Base-by-base conservation (phyloP, 2,329 filamentous ascomycete genomes). In the Alternaria ventricosa region DNA sequence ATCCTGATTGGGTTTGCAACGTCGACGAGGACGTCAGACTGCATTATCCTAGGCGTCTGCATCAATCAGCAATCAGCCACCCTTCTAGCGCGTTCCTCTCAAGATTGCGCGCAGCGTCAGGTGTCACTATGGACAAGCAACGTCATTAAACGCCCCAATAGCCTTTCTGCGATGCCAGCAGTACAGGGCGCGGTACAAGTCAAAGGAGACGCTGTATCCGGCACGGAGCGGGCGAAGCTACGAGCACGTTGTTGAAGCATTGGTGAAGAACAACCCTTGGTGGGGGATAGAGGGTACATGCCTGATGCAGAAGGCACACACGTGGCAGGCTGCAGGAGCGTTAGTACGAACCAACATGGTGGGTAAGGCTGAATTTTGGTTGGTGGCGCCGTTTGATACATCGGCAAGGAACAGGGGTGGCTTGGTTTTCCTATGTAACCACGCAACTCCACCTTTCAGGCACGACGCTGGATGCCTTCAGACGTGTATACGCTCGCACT, bases 361-460 rank as follows among this genome's bases (percentile, higher is more conserved):
- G 72, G 72, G 71, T 75, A 76, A 67, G 74, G 74, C 74, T 77
- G 75, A 73, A n/a, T 25, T 63, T 41, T 70, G 69, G 68, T 75
- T 76, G 68, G 75, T 41, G 49, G 28, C 33, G 28, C 49, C 28
- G 28, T 53, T 41, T 53, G 49, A 53, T 53, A 53, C 49, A 53
- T 36, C 28, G 23, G 30, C 49, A 53, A 53, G 49, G 49, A 36
- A 53, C 49, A 53, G 49, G 28, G 49, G 49, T 30, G 33, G 13
- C n/a, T 23, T 53, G 9, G n/a, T 53, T 33, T 36, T 30, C 49
- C 36, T 30, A 51, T 51, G 49, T 51, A 51, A 51, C 49, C 49
- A 51, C 28, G 12, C 4, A 51, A 36, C 18, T 22, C 28, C 49
- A 53, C 49, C 33, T 53, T 25, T 20, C 28, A 53, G 49, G 28